phyloP scores from a whole-genome alignment of 73 alveolate genomes.

The Urostyla sp. region DNA sequence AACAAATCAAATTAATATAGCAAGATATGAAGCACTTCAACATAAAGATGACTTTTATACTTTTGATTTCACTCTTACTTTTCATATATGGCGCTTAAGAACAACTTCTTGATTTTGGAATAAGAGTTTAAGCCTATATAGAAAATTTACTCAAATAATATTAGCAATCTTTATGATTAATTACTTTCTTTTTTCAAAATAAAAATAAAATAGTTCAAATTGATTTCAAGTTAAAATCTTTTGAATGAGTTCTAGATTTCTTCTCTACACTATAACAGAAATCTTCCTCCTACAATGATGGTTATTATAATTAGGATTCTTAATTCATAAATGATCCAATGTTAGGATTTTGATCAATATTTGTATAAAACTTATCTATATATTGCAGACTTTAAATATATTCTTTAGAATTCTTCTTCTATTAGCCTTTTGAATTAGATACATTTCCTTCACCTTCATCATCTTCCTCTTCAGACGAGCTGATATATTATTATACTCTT shows the following conservation, averaged over 20 bases:
- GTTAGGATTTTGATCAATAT: background rate
- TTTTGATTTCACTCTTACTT: too few relatives aligned
- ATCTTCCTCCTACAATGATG: slow-evolving; percentile 42
- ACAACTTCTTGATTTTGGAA: too few relatives aligned
- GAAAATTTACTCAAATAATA: too few relatives aligned
- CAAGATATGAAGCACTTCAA: too few relatives aligned
- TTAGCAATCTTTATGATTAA: too few relatives aligned
- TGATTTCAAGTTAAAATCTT: slow-evolving; percentile 34
- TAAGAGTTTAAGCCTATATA: too few relatives aligned
- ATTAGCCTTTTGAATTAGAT: background rate
- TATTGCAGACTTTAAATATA: slow-evolving; percentile 42
- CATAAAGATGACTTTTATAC: too few relatives aligned
- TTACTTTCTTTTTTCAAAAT: too few relatives aligned
- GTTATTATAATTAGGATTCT: slow-evolving; percentile 2
- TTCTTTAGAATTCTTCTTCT: slow-evolving; percentile 40
- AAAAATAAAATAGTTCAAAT: too few relatives aligned
- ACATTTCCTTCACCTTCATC: background rate
- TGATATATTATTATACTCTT: slow-evolving; percentile 48
- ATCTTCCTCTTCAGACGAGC: slow-evolving; percentile 60
- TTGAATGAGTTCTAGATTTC: slow-evolving; percentile 11
- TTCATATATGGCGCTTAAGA: too few relatives aligned
- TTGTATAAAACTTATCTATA: slow-evolving; percentile 38
- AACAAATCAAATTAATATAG: too few relatives aligned
- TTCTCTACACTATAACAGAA: slow-evolving; percentile 46
- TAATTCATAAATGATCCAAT: background rate